A percentile compares a stretch with the other conserved stretches of the same genome.
phyloP scores from a whole-genome alignment of 2,329 filamentous ascomycete genomes.

The Lasiodiplodia theobromae region DNA sequence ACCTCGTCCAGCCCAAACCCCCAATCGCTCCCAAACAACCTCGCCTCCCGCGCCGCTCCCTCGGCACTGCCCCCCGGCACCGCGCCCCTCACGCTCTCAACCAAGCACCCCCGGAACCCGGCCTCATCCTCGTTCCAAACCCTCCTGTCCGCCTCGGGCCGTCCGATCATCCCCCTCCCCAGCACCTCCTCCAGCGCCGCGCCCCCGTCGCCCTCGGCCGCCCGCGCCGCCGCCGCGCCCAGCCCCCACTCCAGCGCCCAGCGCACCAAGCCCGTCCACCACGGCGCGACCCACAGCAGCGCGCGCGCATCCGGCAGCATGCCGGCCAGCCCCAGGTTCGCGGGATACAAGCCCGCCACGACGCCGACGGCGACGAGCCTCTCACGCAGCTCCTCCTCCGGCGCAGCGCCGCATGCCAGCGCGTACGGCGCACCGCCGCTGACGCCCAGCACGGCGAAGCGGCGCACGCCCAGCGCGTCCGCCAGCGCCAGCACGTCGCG shows the following conservation, averaged over 20 bases:
- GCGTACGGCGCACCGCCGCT: conserved; percentile 34
- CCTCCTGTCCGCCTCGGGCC: conserved; percentile 36
- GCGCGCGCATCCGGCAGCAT: conserved; percentile 38
- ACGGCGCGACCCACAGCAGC: conserved; percentile 39
- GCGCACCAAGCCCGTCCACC: conserved; percentile 32
- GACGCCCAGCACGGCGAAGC: conserved; percentile 33
- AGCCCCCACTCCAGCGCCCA: conserved; percentile 37
- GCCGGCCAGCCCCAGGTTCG: conserved; percentile 38
- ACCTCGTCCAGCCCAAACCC: conserved; percentile 42
- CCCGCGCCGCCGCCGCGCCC: conserved; percentile 31
- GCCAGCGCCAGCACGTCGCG: conserved; percentile 32
- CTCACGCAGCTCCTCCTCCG: conserved; percentile 35
- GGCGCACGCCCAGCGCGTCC: conserved; percentile 30
- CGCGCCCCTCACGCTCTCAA: conserved; percentile 39
- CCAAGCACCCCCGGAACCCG: conserved; percentile 35
- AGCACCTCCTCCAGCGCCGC: conserved; percentile 37
- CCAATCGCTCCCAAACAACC: conserved; percentile 40
- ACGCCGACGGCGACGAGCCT: conserved; percentile 38
- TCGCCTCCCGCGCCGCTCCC: conserved; percentile 41
- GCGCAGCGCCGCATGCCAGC: conserved; percentile 29
- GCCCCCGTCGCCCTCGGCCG: not conserved
- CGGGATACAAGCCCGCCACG: conserved; percentile 39
- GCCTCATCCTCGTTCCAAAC: conserved; percentile 36
- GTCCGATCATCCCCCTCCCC: conserved; percentile 35
- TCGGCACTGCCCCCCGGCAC: conserved; percentile 39